A percentile compares a stretch with the other conserved stretches of the same genome.
These are phyloP conservation scores for Lasiodiplodia citricola DNA, from an alignment of 2,329 filamentous ascomycete species.

Conservation along the genomic window DNA sequence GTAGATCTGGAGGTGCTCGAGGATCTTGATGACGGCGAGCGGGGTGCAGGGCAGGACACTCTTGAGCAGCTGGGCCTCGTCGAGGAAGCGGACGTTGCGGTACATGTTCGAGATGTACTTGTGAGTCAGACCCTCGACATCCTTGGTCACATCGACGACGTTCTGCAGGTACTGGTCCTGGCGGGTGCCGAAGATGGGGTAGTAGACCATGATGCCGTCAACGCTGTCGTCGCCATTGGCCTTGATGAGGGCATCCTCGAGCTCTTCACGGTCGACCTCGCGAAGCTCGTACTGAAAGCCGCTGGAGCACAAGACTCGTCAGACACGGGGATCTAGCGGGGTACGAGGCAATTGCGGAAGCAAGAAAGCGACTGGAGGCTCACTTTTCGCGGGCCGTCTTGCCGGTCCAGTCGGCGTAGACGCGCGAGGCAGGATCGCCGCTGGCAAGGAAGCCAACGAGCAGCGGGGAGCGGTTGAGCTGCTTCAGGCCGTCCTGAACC, in stretches of 20 bases:
- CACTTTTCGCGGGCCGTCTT: slow-evolving; percentile 97
- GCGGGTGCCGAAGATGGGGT: slow-evolving; percentile 89
- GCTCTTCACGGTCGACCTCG: slow-evolving; percentile 80
- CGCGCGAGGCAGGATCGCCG: slow-evolving; percentile 83
- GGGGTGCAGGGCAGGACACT: slow-evolving; percentile 95
- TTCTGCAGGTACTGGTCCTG: slow-evolving; percentile 97
- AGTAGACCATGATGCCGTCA: slow-evolving; percentile 96
- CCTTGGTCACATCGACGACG: slow-evolving; percentile 86
- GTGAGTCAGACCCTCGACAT: slow-evolving; percentile 94
- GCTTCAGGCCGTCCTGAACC: slow-evolving; percentile 75
- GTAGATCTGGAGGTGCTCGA: slow-evolving; percentile 95
- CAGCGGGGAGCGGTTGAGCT: slow-evolving; percentile 74
- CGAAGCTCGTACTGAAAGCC: slow-evolving; percentile 90
- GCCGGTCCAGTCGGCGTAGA: slow-evolving; percentile 96
- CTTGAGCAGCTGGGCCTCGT: slow-evolving; percentile 80
- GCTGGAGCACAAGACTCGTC: slow-evolving; percentile 43
- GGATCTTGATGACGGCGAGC: slow-evolving; percentile 93
- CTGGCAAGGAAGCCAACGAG: slow-evolving; percentile 94
- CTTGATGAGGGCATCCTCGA: slow-evolving; percentile 85
- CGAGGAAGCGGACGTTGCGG: slow-evolving; percentile 94
- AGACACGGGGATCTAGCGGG: slow-evolving; percentile 10
- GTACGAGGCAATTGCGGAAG: not conserved
- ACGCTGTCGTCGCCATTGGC: slow-evolving; percentile 80
- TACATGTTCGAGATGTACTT: slow-evolving; percentile 99
- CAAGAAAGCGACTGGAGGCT: slow-evolving; percentile 46